Conservation (phyloP, 495 filamentous ascomycete genomes). For the Annulohypoxylon stygium region DNA sequence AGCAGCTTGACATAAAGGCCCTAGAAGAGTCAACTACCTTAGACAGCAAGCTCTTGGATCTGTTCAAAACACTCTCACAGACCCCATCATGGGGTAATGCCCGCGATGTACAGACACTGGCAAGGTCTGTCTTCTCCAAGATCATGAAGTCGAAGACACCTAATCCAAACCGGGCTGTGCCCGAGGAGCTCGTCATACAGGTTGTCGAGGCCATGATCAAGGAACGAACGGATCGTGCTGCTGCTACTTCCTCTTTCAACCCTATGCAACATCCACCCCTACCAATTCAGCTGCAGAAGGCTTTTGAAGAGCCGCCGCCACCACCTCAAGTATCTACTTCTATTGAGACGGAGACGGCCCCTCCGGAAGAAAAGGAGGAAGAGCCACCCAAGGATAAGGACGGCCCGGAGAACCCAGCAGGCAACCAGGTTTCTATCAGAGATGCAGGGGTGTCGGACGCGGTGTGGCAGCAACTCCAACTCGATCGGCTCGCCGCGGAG, state of each 20-base stretch:
- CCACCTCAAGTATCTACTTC: conserved; percentile 25
- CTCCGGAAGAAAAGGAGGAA: conserved; percentile 1
- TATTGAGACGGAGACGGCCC: conserved; percentile 21
- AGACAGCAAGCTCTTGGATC: conserved; percentile 48
- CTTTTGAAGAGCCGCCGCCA: conserved; percentile 21
- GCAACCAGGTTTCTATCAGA: conserved; percentile 42
- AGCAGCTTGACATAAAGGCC: conserved; percentile 54
- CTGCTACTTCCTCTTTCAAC: conserved; percentile 1
- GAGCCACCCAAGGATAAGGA: conserved; percentile 22
- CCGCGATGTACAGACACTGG: conserved; percentile 71
- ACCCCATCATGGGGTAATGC: conserved; percentile 76
- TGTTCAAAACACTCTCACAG: conserved; percentile 59
- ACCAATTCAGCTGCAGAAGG: conserved; percentile 3
- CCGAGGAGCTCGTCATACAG: conserved; percentile 53
- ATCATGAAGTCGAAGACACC: conserved; percentile 54
- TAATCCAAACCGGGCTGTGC: conserved; percentile 37
- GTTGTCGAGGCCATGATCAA: conserved; percentile 60
- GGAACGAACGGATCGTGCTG: conserved; percentile 56
- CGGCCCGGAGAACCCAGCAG: neutral
- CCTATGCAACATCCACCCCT: neutral
- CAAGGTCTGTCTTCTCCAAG: conserved; percentile 64
- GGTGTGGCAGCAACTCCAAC: conserved; percentile 71
- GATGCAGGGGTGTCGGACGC: conserved; percentile 71
- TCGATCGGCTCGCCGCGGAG: conserved; percentile 57
- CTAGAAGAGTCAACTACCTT: conserved; percentile 53